Base-by-base conservation (phyloP, 148 eudicot species). In the Camellia lanceoleosa region DNA sequence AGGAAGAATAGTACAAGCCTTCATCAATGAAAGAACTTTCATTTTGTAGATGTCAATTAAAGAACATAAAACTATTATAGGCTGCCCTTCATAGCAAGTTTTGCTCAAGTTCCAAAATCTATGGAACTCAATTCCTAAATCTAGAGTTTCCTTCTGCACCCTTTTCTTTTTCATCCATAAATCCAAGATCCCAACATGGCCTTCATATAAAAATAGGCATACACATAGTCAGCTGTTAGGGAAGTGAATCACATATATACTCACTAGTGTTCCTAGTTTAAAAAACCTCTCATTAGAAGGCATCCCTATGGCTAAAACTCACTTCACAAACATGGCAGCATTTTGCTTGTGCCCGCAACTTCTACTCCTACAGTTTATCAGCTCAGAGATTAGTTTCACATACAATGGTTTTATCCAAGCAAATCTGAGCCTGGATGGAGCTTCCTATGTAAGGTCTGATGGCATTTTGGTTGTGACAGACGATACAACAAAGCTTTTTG, bases 391-490 rank as follows among this genome's bases (percentile, higher is more conserved):
- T 14, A 79, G 58, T 59, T 69, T 79, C 62, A 71, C 60, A 12
- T 70, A 71, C 56, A 71, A 69, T 43, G 81, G 81, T 9, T 79
- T 71, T 46, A 65, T 30, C 58, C 58, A 58, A 66, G 75, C 81
- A 60, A 79, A 79, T 79, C 14, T 71, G 76, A 79, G 75, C 81
- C 38, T 79, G 63, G 19, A 79, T 71, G 81, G 81, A 69, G 76
- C 66, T 14, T 18, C 76, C 4, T 79, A 69, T 44, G 20, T 79
- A 23, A 52, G 66, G 56, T 13, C 81, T 43, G 30, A 79, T 20
- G 81, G 81, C 68, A 58, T 71, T 12, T 19, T 79, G 76, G 63
- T 60, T 6, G 19, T 70, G 38, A 30, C 38, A 30, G 1, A 30
- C 38, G 38, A 30, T 30, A 30, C 38, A 30, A 30, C 38, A 30